Evolutionary conservation across 176 grass and related monocot species (phyloP), one percentile per base, ranked within the genome.

Genomic region (Oryza longistaminata): DNA sequence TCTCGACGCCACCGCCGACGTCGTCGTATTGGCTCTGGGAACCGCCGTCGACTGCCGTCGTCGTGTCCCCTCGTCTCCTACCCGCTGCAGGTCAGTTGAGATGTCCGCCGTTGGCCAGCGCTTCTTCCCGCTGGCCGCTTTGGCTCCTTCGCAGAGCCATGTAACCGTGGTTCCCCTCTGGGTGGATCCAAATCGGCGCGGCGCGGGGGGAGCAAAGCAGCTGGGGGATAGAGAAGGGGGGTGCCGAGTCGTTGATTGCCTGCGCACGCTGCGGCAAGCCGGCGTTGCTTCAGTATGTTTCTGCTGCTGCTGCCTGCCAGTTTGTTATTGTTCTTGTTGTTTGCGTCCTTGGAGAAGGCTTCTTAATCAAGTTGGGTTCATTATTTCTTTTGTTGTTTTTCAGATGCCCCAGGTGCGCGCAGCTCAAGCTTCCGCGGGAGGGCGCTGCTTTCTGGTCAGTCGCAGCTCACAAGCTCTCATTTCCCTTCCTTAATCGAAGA

Each of bases 191-290:
- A 31, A 22, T 60, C 64, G n/a, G n/a, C n/a, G 58, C 19, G 55
- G 50, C 14, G 49, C 15, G 27, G 39, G 39, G 27, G 80, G 78
- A 75, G 65, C 69, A 67, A 73, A 75, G 53, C 69, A 67, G 60
- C 70, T 46, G 31, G 31, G 66, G 92, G 77, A 99, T 99, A 93
- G 88, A 92, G 68, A 97, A 93, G 71, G 89, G 39, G 27, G 74
- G 74, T 39, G 11, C 86, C 16, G 96, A 96, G 72, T 81, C 88
- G 37, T 84, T 84, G 31, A 39, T 90, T 35, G 73, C 82, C 66
- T 99, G 93, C 84, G 90, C 76, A 81, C 91, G 84, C 78, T 99
- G 96, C 73, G 93, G 93, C 77, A 95, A 98, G 85, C 96, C 96
- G 19, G 96, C 93, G 46, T 64, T 40, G 16, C 89, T 98, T 15